Evolutionary conservation across 2,329 filamentous ascomycete species (phyloP).

Genomic region (Phialophora chinensis): DNA sequence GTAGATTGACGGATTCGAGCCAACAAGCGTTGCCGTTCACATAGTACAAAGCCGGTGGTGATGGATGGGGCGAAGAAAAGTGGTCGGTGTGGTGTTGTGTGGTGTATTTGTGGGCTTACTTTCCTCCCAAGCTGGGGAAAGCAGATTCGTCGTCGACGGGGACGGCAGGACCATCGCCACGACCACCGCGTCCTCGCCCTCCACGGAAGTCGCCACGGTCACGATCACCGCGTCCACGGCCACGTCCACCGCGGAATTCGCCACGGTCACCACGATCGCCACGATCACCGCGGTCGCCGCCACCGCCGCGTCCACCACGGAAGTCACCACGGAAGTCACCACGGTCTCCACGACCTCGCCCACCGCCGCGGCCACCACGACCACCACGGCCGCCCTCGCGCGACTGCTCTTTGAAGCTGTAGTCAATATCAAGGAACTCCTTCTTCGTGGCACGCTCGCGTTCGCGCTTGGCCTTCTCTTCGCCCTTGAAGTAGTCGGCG

Average conservation of each 20-base stretch:
- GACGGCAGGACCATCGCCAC: constrained; percentile 37
- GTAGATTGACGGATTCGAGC: constrained; percentile 22
- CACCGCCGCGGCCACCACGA: constrained; percentile 56
- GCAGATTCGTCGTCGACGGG: constrained; percentile 39
- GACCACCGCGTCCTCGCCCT: constrained; percentile 30
- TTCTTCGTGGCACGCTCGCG: constrained; percentile 86
- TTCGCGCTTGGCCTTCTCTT: constrained; percentile 80
- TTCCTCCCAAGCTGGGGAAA: constrained; percentile 41
- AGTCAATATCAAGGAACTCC: constrained; percentile 85
- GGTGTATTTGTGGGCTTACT: constrained; percentile 29
- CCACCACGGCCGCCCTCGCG: constrained; percentile 58
- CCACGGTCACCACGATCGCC: constrained; percentile 44
- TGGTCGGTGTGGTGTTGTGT: constrained; percentile 11
- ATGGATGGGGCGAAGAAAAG: constrained; percentile 25
- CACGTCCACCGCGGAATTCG: constrained; percentile 49
- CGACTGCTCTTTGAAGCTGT: constrained; percentile 75
- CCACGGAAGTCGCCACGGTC: constrained; percentile 46
- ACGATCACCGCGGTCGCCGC: constrained; percentile 36
- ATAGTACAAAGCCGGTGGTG: constrained; percentile 33
- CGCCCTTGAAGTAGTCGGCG: constrained; percentile 77
- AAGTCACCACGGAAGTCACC: constrained; percentile 49
- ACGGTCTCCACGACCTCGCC: constrained; percentile 40
- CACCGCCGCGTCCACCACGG: constrained; percentile 47
- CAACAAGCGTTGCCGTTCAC: constrained; percentile 32
- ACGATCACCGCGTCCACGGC: constrained; percentile 53